These are phyloP conservation scores for Coccinonectria pachysandricola DNA, from an alignment of 2,329 filamentous ascomycete species.

Conservation along the genomic window DNA sequence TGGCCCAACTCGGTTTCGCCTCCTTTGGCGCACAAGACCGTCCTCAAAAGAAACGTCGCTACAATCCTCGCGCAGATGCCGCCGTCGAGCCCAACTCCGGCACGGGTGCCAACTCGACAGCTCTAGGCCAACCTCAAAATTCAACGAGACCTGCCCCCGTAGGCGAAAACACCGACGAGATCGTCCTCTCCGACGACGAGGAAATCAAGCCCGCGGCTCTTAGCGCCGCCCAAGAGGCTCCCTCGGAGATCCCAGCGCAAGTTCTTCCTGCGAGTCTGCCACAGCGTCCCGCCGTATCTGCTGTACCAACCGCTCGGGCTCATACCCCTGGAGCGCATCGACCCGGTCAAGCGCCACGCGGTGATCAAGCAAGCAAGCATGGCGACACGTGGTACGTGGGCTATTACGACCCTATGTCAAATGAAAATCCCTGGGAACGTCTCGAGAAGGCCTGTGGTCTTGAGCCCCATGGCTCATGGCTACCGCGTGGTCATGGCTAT, in stretches of 20 bases:
- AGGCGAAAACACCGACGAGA: conserved; percentile 34
- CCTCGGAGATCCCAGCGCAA: conserved; percentile 15
- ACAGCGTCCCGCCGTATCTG: conserved; percentile 18
- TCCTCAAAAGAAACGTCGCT: conserved; percentile 56
- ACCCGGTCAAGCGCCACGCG: too few species aligned
- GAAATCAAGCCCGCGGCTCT: too few species aligned
- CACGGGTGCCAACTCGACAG: conserved; percentile 28
- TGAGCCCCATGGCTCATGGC: conserved; percentile 35
- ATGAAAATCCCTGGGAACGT: conserved; percentile 62
- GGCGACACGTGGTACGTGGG: conserved; percentile 48
- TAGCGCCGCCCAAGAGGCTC: too few species aligned
- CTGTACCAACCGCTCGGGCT: too few species aligned
- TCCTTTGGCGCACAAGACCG: conserved; percentile 50
- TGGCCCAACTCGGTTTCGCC: conserved; percentile 65
- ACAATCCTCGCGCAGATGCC: conserved; percentile 46
- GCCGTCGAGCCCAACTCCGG: conserved; percentile 14
- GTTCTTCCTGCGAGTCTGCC: conserved; percentile 25
- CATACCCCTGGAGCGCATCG: too few species aligned
- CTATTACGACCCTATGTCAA: conserved; percentile 60
- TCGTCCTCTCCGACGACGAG: conserved; percentile 32
- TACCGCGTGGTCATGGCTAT: conserved; percentile 12
- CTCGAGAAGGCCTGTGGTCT: conserved; percentile 40
- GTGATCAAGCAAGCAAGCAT: too few species aligned
- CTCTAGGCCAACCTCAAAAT: conserved; percentile 14
- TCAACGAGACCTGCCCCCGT: conserved; percentile 7